Evolutionary conservation across 805 yeast genomes (phyloP).

Genomic region (Dipodascus geniculatus): DNA sequence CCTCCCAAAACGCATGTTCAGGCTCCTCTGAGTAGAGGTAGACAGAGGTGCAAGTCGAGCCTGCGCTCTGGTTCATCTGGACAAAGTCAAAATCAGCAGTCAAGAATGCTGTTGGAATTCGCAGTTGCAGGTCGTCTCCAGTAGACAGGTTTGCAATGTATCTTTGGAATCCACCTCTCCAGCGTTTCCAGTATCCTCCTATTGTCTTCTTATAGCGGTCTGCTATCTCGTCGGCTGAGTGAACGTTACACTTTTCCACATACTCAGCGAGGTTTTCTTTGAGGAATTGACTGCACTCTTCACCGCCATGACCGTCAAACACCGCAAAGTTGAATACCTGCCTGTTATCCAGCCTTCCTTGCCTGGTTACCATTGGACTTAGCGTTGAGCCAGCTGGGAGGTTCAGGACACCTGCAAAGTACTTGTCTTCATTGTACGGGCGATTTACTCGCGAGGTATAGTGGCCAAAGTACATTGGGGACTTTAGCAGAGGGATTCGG

Average conservation of each 20-base stretch:
- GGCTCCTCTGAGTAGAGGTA: constrained; percentile 32
- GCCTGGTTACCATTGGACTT: constrained; percentile 14
- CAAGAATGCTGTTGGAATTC: constrained; percentile 55
- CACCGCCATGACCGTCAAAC: constrained; percentile 95
- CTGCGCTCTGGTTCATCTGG: constrained; percentile 29
- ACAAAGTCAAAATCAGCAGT: constrained; percentile 50
- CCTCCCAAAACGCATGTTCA: constrained; percentile 39
- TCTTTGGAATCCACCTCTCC: constrained; percentile 40
- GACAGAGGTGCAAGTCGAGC: constrained; percentile 66
- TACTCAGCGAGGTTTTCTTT: constrained; percentile 38
- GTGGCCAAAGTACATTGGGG: constrained; percentile 74
- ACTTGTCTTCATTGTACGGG: constrained; percentile 69
- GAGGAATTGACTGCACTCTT: constrained; percentile 55
- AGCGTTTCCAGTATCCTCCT: constrained; percentile 79
- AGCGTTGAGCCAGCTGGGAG: constrained; percentile 28
- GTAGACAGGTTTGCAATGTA: constrained; percentile 22
- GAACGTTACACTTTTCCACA: constrained; percentile 35
- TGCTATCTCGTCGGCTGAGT: constrained; percentile 34
- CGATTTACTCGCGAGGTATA: constrained; percentile 65
- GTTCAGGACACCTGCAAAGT: constrained; percentile 49
- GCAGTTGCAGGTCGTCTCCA: constrained; percentile 44
- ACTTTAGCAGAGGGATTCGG: constrained; percentile 45
- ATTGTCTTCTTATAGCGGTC: constrained; percentile 44
- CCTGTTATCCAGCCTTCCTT: constrained; percentile 11
- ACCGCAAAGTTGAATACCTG: constrained; percentile 58